Percentiles rank a stretch among this genome's conserved stretches.
phyloP scores from a whole-genome alignment of 495 filamentous ascomycete species.

The Emericellopsis terricola region DNA sequence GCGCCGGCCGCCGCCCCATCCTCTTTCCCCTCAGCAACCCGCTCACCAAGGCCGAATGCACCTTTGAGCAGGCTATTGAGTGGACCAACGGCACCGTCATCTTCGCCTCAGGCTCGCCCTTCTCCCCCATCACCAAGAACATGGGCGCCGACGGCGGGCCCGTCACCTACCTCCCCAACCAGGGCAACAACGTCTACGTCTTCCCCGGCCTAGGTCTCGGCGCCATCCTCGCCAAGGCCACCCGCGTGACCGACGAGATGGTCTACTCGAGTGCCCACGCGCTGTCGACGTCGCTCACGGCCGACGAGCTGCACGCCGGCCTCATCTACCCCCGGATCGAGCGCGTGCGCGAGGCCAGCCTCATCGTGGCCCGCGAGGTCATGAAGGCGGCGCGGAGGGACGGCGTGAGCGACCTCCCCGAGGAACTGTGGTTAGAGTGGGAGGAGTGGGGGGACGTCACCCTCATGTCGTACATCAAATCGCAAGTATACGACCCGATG shows the following conservation, averaged over 20 bases:
- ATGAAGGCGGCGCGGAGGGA: slow-evolving; percentile 67
- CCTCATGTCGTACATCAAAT: slow-evolving; percentile 62
- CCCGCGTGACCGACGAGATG: slow-evolving; percentile 86
- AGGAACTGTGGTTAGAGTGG: slow-evolving; percentile 63
- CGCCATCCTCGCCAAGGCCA: slow-evolving; percentile 79
- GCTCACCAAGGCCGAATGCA: slow-evolving; percentile 89
- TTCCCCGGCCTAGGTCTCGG: slow-evolving; percentile 95
- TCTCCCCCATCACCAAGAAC: slow-evolving; percentile 55
- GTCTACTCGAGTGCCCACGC: slow-evolving; percentile 79
- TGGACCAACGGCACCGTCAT: slow-evolving; percentile 80
- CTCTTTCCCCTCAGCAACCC: slow-evolving; percentile 94
- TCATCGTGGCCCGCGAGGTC: slow-evolving; percentile 75
- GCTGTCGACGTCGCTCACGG: slow-evolving; percentile 59
- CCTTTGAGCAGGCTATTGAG: slow-evolving; percentile 75
- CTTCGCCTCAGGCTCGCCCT: slow-evolving; percentile 91
- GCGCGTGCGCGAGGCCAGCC: slow-evolving; percentile 78
- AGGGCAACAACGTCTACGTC: slow-evolving; percentile 84
- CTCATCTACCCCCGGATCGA: slow-evolving; percentile 88
- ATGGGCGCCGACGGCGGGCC: too few species aligned
- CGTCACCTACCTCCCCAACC: slow-evolving; percentile 71
- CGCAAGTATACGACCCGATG: slow-evolving; percentile 62
- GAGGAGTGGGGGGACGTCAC: slow-evolving; percentile 63
- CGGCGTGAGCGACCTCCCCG: slow-evolving; percentile 34
- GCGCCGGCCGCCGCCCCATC: slow-evolving; percentile 65
- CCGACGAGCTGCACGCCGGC: slow-evolving; percentile 60